A percentile compares a stretch with the other conserved stretches of the same genome.
These are phyloP conservation scores for Ganoderma lingzhi DNA, from an alignment of 1,284 basidiomycete species.

Conservation along the genomic window DNA sequence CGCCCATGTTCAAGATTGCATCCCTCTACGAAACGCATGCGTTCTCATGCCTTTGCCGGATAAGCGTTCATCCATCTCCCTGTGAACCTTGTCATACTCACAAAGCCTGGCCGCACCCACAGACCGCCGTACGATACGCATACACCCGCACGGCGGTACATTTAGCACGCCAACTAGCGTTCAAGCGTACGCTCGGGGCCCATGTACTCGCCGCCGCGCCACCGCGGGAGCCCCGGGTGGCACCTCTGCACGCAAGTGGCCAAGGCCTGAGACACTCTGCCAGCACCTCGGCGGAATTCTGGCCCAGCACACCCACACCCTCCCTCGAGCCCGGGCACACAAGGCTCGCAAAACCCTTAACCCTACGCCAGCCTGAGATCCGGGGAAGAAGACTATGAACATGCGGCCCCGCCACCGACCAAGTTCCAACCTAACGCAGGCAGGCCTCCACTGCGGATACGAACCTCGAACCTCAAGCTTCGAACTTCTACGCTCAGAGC, in stretches of 20 bases:
- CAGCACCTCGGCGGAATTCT: conserved; percentile 2
- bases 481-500: not conserved
- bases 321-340: not conserved
- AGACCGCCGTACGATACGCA: not conserved
- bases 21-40: not conserved
- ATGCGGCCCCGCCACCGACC: conserved; percentile 2
- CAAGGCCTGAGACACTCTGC: not conserved
- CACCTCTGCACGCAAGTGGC: conserved; percentile 1
- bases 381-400: not conserved
- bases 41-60: conserved; percentile 8
- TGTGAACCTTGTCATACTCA: not conserved
- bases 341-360: conserved; percentile 3
- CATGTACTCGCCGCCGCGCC: conserved; percentile 4
- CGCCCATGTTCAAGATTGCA: not conserved
- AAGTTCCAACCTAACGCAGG: not conserved
- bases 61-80: not conserved
- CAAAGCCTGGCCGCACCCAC: conserved; percentile 3
- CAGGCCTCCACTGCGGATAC: not conserved
- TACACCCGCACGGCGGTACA: not conserved
- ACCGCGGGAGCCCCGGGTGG: conserved; percentile 17
- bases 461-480: not conserved
- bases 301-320: conserved; percentile 1
- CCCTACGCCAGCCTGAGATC: conserved; percentile 6
- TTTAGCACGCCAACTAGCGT: conserved; percentile 5
- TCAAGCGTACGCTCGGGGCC: not conserved